Conservation (phyloP, 2,329 filamentous ascomycete species). For the Claviceps sorghi region DNA sequence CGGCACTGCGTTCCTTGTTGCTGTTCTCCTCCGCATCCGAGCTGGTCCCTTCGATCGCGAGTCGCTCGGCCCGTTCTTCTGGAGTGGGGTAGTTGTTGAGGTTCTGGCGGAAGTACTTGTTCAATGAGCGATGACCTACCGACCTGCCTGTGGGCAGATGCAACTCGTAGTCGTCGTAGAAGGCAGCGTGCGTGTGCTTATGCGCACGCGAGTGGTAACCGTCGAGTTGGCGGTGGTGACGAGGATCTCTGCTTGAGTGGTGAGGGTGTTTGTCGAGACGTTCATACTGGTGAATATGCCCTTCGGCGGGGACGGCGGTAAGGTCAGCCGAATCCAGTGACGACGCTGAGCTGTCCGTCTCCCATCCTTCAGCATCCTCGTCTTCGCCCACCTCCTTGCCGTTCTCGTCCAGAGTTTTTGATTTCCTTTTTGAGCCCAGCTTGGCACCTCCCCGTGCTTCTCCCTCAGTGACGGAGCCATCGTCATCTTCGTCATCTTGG, state of each 20-base stretch:
- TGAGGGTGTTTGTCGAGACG: constrained; percentile 59
- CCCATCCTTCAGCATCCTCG: constrained; percentile 67
- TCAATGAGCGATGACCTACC: constrained; percentile 77
- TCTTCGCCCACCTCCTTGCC: constrained; percentile 36
- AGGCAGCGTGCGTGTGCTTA: constrained; percentile 58
- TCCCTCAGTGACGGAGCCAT: constrained; percentile 26
- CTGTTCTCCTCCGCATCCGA: constrained; percentile 21
- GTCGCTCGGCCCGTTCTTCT: constrained; percentile 57
- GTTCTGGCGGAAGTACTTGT: constrained; percentile 86
- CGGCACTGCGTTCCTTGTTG: constrained; percentile 12
- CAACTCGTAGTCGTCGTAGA: constrained; percentile 85
- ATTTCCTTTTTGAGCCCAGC: constrained; percentile 45
- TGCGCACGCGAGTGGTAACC: constrained; percentile 75
- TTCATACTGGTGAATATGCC: constrained; percentile 55
- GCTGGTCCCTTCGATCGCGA: constrained; percentile 38
- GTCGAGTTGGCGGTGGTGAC: constrained; percentile 59
- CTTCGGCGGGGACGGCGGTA: constrained; percentile 62
- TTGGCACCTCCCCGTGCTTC: constrained; percentile 49
- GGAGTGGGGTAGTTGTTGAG: constrained; percentile 68
- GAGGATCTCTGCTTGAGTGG: constrained; percentile 56
- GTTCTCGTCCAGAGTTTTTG: constrained; percentile 36
- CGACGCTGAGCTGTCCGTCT: constrained; percentile 84
- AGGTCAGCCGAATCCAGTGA: constrained; percentile 78
- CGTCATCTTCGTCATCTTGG: constrained; percentile 40
- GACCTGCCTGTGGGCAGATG: constrained; percentile 81